A percentile compares a stretch with the other conserved stretches of the same genome.
phyloP scores from a whole-genome alignment of 345 rosid genomes.

The Lagerstroemia speciosa region DNA sequence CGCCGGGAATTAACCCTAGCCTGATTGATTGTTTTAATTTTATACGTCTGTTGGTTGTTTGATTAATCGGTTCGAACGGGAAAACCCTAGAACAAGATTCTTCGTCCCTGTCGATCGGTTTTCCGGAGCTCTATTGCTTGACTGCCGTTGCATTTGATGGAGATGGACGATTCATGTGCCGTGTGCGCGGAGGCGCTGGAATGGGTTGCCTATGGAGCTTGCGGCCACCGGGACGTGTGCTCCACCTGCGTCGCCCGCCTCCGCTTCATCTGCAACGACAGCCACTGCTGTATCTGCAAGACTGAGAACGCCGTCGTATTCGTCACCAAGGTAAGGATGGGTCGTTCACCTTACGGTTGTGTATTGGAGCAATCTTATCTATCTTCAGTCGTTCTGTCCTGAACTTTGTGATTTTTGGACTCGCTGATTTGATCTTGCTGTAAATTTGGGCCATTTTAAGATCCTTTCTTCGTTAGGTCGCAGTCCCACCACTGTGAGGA shows the following conservation, averaged over 20 bases:
- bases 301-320: slow-evolving; percentile 47
- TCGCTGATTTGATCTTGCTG: not conserved
- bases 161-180: slow-evolving; percentile 86
- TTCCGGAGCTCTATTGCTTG: not conserved
- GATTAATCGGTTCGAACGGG: not conserved
- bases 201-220: slow-evolving; percentile 88
- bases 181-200: slow-evolving; percentile 86
- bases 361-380: too few species aligned
- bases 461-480: too few species aligned
- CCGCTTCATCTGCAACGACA: slow-evolving; percentile 80
- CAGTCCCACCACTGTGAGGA: not conserved
- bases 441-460: not conserved
- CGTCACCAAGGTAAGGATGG: slow-evolving; percentile 71
- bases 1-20: too few species aligned
- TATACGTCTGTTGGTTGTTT: too few species aligned
- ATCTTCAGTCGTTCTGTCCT: too few species aligned
- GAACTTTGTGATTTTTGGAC: not conserved
- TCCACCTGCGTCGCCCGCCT: slow-evolving; percentile 89
- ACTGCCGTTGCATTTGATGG: not conserved
- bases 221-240: slow-evolving; percentile 86
- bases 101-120: not conserved
- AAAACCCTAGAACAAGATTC: not conserved
- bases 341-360: not conserved
- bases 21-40: too few species aligned
- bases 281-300: slow-evolving; percentile 90